Conservation (phyloP, 306 rosid species). For the Quercus mongolica region DNA sequence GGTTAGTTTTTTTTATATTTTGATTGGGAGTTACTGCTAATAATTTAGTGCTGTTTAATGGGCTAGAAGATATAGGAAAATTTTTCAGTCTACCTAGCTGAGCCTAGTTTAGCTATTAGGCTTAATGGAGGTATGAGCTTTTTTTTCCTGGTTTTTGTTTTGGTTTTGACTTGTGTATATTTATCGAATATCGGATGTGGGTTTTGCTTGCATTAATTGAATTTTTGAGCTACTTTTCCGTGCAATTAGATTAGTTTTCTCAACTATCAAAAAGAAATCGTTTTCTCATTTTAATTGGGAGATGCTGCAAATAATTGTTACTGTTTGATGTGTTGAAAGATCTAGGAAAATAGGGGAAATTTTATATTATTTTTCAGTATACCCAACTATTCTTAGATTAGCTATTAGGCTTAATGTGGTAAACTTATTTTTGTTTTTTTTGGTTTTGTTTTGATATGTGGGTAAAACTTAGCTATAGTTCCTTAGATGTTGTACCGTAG, state of each 20-base stretch:
- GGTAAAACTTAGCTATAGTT: no score
- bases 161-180: background rate
- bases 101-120: background rate
- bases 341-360: background rate
- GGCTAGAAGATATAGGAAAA: conserved; percentile 1
- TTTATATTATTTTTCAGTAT: background rate
- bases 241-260: background rate
- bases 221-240: background rate
- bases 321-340: background rate
- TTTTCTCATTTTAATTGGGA: background rate
- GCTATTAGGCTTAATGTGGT: conserved; percentile 44
- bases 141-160: background rate
- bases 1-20: background rate
- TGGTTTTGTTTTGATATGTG: background rate
- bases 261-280: no score
- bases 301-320: background rate
- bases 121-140: conserved; percentile 52
- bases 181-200: background rate
- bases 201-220: conserved; percentile 12
- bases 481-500: no score
- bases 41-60: background rate
- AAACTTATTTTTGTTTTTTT: conserved; percentile 3
- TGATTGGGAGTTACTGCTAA: background rate
- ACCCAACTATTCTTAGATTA: background rate
- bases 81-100: background rate